Evolutionary conservation across 108 stramenopile species (phyloP).

Genomic region (Nannochloropsis gaditana): DNA sequence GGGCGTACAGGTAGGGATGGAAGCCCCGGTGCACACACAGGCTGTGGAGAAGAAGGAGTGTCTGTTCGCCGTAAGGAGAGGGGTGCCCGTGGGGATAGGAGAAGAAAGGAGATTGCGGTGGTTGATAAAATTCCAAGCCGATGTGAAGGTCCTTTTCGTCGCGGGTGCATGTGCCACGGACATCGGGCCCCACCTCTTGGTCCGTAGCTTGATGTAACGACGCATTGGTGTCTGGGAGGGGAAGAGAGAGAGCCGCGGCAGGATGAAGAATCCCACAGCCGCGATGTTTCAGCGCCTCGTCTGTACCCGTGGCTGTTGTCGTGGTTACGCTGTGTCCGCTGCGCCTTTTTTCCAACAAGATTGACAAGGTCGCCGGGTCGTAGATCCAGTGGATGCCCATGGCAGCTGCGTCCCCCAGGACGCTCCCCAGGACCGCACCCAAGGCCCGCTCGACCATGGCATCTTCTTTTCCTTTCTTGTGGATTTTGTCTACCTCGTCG

Average conservation of each 20-base stretch:
- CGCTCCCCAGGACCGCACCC: conserved; percentile 7
- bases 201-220: too few relatives aligned
- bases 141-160: neutral
- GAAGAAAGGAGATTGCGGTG: neutral
- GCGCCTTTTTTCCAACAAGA: neutral
- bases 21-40: neutral
- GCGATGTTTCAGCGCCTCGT: too few relatives aligned
- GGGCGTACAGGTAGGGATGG: neutral
- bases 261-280: too few relatives aligned
- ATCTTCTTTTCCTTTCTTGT: neutral
- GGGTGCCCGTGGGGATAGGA: neutral
- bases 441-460: neutral
- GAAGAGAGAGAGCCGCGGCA: too few relatives aligned
- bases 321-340: too few relatives aligned
- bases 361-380: neutral
- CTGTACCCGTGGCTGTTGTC: too few relatives aligned
- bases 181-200: too few relatives aligned
- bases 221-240: too few relatives aligned
- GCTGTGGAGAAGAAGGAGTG: neutral
- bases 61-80: conserved; percentile 1
- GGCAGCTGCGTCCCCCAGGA: neutral
- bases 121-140: neutral
- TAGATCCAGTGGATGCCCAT: conserved; percentile 7
- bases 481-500: neutral
- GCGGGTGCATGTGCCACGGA: too few relatives aligned